These are phyloP conservation scores for Saccharum spontaneum DNA, from an alignment of 176 grass and related monocot genomes.

Conservation along the genomic window DNA sequence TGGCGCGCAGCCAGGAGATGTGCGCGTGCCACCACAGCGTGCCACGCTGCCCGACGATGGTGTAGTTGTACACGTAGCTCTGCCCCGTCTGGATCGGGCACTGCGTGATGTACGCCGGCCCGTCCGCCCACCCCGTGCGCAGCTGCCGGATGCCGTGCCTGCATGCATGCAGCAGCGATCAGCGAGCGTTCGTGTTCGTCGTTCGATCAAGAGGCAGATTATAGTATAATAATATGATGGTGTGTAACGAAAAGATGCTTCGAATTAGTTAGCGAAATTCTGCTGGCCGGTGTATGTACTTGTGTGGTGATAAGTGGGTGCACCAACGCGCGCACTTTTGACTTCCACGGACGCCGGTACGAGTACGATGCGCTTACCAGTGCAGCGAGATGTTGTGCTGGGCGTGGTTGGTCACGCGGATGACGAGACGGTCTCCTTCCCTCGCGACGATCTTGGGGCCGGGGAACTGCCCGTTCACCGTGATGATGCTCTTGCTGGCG, in stretches of 20 bases:
- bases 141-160: constrained; percentile 88
- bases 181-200: neutral
- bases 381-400: constrained; percentile 67
- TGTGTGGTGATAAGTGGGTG: neutral
- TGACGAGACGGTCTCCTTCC: constrained; percentile 68
- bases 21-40: constrained; percentile 91
- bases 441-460: constrained; percentile 57
- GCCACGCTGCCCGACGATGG: constrained; percentile 60
- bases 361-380: constrained; percentile 44
- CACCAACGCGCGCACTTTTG: neutral
- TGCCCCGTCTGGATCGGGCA: constrained; percentile 74
- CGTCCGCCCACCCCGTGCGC: constrained; percentile 66
- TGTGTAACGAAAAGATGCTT: neutral
- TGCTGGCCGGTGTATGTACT: neutral
- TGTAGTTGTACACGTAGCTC: constrained; percentile 87
- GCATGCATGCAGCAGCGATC: neutral
- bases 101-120: constrained; percentile 85
- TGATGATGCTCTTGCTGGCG: constrained; percentile 62
- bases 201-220: neutral
- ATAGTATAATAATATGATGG: neutral
- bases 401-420: constrained; percentile 78
- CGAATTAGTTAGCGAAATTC: neutral
- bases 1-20: constrained; percentile 79
- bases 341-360: constrained; percentile 1
- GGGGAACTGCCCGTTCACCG: constrained; percentile 65